Evolutionary conservation across 2,329 filamentous ascomycete species (phyloP), one percentile per base, ranked within the genome.

Genomic region (Paracoccidioides lutzii): DNA sequence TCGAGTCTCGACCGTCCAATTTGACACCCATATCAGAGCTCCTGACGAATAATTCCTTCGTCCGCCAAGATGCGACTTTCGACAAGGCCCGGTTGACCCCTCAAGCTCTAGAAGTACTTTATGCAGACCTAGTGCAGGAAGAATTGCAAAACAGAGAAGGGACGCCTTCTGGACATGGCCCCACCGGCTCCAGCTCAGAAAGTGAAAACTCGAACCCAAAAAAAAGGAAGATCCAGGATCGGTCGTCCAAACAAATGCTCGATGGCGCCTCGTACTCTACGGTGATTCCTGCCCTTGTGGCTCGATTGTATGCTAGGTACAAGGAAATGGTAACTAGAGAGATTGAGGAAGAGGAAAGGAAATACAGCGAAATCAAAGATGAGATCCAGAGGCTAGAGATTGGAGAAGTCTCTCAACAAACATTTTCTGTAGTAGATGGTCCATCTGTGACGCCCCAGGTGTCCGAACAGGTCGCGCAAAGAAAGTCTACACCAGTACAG

Each of bases 91-190:
- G 90, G 59, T 74, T 97, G 67, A 85, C 78, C 50, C 82, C 90
- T 6, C 87, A 90, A 70, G 81, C 88, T 45, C 76, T 97, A 62
- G 83, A 87, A 70, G 81, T 85, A 65, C 78, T 93, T 53, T 96
- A 94, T 69, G 74, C 90, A 61, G 79, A 81, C 57, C 74, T 95
- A 57, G 71, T 96, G 67, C 81, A 81, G 61, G 86, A 94, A 62
- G 89, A 93, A 69, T 80, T 85, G 59, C 69, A 70, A 22, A 76
- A 75, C 52, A 62, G 71, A 62, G 51, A 68, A 61, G 63, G 68
- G 63, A 59, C 64, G 54, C 60, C 66, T 40, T 55, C 59, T 42
- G 63, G 66, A 42, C 63, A 65, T 7, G 64, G 66, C 57, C 64
- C 69, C 30, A 70, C 69, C 57, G 64, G 63, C 15, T 57, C 63